These are phyloP conservation scores for Beauveria australis DNA, from an alignment of 2,329 filamentous ascomycete genomes.

Conservation along the genomic window DNA sequence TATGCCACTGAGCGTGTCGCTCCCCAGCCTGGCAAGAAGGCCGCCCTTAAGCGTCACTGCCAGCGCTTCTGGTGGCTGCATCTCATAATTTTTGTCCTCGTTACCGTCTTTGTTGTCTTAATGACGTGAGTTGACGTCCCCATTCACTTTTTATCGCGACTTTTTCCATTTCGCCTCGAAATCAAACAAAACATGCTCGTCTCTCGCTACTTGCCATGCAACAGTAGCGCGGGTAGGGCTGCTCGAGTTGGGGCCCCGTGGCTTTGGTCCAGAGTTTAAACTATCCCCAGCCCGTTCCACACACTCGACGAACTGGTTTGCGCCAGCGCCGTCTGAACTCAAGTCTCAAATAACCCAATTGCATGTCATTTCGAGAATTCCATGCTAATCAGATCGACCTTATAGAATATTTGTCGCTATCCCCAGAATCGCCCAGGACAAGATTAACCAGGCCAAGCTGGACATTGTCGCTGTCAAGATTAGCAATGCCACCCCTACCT, in stretches of 20 bases:
- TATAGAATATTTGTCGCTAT: constrained; percentile 48
- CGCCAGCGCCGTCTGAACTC: neutral
- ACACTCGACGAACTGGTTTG: neutral
- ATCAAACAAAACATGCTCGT: neutral
- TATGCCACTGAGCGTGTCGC: constrained; percentile 27
- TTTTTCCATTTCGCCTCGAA: neutral
- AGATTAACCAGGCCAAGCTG: constrained; percentile 45
- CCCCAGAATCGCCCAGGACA: constrained; percentile 48
- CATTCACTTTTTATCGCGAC: neutral
- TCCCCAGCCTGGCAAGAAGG: constrained; percentile 26
- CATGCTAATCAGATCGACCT: neutral
- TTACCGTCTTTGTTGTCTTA: constrained; percentile 47
- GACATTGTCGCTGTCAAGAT: constrained; percentile 48
- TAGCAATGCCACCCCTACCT: constrained; percentile 34
- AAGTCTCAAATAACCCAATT: neutral
- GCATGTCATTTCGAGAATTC: neutral
- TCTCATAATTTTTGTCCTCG: constrained; percentile 39
- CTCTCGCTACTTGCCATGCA: too few species aligned
- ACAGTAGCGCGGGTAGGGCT: neutral
- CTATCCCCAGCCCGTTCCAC: neutral
- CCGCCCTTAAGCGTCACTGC: constrained; percentile 38
- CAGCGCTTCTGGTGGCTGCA: constrained; percentile 55
- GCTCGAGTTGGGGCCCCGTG: neutral
- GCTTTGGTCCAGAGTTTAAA: neutral
- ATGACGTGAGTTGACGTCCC: constrained; percentile 44